A percentile compares a stretch with the other conserved stretches of the same genome.
Conservation (phyloP, 2,329 filamentous ascomycete genomes). For the Ascochyta fabae region DNA sequence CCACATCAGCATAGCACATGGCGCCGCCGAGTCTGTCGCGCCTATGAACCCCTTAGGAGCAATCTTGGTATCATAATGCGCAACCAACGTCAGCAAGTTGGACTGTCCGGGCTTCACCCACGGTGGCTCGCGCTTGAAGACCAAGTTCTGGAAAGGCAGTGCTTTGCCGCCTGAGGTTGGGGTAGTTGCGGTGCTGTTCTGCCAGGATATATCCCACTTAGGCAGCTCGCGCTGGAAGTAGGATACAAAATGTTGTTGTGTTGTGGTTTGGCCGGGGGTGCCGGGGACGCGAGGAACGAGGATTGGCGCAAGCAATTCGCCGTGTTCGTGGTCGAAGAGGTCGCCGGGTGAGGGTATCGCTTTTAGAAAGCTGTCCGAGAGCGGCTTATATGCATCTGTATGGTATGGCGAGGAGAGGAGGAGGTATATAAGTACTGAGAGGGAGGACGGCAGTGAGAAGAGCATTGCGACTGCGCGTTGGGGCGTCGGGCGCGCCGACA, state of each 20-base stretch:
- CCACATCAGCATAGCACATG: slow-evolving; percentile 93
- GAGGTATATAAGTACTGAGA: slow-evolving; percentile 21
- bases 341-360: slow-evolving; percentile 72
- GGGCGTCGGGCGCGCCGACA: background rate
- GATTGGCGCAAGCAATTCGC: slow-evolving; percentile 82
- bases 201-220: slow-evolving; percentile 78
- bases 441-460: slow-evolving; percentile 19
- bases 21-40: slow-evolving; percentile 90
- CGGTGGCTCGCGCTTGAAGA: slow-evolving; percentile 86
- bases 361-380: slow-evolving; percentile 78
- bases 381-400: slow-evolving; percentile 59
- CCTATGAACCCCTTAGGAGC: slow-evolving; percentile 86
- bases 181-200: slow-evolving; percentile 88
- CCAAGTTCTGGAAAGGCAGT: slow-evolving; percentile 85
- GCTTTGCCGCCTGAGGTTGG: slow-evolving; percentile 73
- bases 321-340: slow-evolving; percentile 80
- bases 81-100: slow-evolving; percentile 81
- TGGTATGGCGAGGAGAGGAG: slow-evolving; percentile 20
- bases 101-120: slow-evolving; percentile 78
- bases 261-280: slow-evolving; percentile 73
- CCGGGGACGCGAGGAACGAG: slow-evolving; percentile 88
- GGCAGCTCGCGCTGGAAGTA: slow-evolving; percentile 81
- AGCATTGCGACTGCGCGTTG: slow-evolving; percentile 21
- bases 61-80: slow-evolving; percentile 90
- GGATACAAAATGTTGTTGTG: slow-evolving; percentile 80